These are phyloP conservation scores for Wickerhamiella cacticola DNA, from an alignment of 805 yeast genomes.

Conservation along the genomic window DNA sequence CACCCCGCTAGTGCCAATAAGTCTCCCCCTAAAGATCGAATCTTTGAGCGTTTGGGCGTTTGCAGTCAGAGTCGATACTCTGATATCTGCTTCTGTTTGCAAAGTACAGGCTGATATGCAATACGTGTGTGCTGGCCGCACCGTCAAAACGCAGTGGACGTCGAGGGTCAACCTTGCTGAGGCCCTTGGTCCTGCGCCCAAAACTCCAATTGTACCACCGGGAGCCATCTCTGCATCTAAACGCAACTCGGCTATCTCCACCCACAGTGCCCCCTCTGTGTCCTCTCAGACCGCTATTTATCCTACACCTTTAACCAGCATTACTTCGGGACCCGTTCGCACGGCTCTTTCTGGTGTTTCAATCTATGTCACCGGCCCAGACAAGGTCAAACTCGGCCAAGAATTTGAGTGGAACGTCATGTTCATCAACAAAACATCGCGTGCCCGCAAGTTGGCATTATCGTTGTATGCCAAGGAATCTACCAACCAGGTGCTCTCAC, in stretches of 20 bases:
- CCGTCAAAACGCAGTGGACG: slow-evolving; percentile 20
- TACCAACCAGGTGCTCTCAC: slow-evolving; percentile 4
- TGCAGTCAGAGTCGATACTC: slow-evolving; percentile 17
- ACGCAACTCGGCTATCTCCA: neutral
- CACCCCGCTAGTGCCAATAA: slow-evolving; percentile 14
- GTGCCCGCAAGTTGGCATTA: slow-evolving; percentile 41
- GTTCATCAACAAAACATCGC: slow-evolving; percentile 48
- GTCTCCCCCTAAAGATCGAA: slow-evolving; percentile 15
- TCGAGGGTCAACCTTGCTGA: slow-evolving; percentile 23
- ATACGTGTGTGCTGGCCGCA: slow-evolving; percentile 16
- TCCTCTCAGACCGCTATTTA: slow-evolving; percentile 6
- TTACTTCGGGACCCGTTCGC: neutral
- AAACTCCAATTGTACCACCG: slow-evolving; percentile 21
- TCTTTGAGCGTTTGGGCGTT: slow-evolving; percentile 16
- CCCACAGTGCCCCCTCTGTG: slow-evolving; percentile 3
- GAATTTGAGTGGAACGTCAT: slow-evolving; percentile 52
- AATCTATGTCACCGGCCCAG: slow-evolving; percentile 51
- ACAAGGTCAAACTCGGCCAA: slow-evolving; percentile 48
- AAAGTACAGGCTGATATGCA: slow-evolving; percentile 15
- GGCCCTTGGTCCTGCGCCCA: slow-evolving; percentile 23
- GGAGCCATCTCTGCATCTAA: neutral
- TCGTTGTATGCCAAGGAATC: slow-evolving; percentile 32
- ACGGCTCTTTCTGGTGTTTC: slow-evolving; percentile 29
- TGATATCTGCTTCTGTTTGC: slow-evolving; percentile 13
- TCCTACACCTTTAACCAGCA: neutral